Evolutionary conservation across 257 asterid genomes (phyloP).

Genomic region (Salvia hispanica): DNA sequence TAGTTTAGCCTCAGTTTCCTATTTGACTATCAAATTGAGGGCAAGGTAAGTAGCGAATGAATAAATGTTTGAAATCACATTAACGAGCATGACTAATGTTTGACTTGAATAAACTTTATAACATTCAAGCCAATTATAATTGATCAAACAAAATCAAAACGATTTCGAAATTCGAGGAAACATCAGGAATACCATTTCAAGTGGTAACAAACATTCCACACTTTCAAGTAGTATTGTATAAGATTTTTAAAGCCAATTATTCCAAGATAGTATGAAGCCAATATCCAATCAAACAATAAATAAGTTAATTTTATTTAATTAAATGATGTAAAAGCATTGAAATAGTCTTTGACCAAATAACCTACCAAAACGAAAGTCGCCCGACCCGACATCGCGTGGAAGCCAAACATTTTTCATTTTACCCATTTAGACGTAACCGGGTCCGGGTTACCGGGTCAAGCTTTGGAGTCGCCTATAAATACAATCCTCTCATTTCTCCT

Average conservation of each 20-base stretch:
- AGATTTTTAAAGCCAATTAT: too few relatives aligned
- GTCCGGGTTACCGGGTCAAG: constrained; percentile 11
- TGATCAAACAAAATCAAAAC: not conserved
- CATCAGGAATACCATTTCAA: not conserved
- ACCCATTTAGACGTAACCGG: constrained; percentile 19
- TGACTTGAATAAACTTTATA: not conserved
- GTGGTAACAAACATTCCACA: not conserved
- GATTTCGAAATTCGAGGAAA: not conserved
- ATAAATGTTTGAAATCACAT: not conserved
- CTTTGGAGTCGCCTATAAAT: constrained; percentile 31
- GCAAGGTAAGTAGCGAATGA: too few relatives aligned
- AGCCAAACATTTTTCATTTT: not conserved
- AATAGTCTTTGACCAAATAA: constrained; percentile 24
- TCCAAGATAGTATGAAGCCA: too few relatives aligned
- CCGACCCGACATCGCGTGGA: constrained; percentile 27
- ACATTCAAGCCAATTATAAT: not conserved
- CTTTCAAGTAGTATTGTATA: too few relatives aligned
- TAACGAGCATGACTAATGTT: not conserved
- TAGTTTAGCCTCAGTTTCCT: not conserved
- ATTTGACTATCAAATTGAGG: not conserved
- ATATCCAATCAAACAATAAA: too few relatives aligned
- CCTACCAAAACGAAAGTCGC: constrained; percentile 8
- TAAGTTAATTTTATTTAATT: too few relatives aligned
- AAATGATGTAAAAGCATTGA: too few relatives aligned
- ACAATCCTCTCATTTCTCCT: not conserved